Evolutionary conservation across 2,329 filamentous ascomycete genomes (phyloP), one percentile per base, ranked within the genome.

Genomic region (Pleomassaria siparia): DNA sequence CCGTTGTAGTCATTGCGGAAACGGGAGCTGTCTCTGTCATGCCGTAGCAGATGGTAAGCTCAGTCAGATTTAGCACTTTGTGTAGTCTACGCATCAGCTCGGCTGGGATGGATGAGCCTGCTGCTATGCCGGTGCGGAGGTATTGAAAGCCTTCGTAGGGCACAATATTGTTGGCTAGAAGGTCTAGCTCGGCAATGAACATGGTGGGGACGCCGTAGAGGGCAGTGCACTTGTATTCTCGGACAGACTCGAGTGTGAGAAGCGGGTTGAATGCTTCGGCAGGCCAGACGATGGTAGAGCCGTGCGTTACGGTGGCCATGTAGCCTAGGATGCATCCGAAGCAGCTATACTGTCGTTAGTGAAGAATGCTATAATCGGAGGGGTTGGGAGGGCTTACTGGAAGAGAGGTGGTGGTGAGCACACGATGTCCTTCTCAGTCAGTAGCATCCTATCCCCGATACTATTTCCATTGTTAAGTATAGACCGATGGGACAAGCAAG

Each of bases 191-290:
- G 21, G 91, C 86, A n/a, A 86, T 81, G 60, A 96, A 92, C 94
- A 97, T 99, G 44, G 92, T 97, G 3, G 89, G 84, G 0, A 97
- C 92, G 47, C 92, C 91, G 69, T 96, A 94, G 0, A 96, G 80
- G 0, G 81, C 85, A 0, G 85, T 88, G 37, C 78, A 82, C 47
- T 74, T 75, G 63, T 86, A 80, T 55, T 84, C 80, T 58, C 82
- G 82, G 0, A 88, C 80, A 1, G 82, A 76, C 47, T 76, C 73
- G 0, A 96, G 77, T 0, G 87, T 81, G 1, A 89, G 88, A 2
- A 76, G 70, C 0, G 92, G 88, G 63, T 96, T 85, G 73, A 97
- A 97, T 0, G 89, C 88, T 59, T 95, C 91, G 8, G 84, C 82
- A 0, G 92, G 89, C 62, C 96, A 91, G 3, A 96, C 81, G 53